Base-by-base conservation (phyloP, 176 grass and related monocot genomes). In the Melocanna baccifera region DNA sequence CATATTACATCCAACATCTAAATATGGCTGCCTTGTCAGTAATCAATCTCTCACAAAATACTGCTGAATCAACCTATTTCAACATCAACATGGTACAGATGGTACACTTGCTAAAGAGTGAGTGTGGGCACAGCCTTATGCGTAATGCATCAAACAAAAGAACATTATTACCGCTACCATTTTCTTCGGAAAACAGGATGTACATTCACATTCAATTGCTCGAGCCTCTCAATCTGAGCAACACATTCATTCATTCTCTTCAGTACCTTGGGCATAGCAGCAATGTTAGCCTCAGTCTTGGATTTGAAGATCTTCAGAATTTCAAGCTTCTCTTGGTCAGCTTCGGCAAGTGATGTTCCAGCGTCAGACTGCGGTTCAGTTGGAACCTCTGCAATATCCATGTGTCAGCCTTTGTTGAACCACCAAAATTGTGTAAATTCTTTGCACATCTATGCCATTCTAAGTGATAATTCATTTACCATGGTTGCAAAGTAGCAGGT, bases 141-240 rank as follows among this genome's bases (percentile, higher is more conserved):
- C 22, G 18, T 18, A 71, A 81, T 14, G 14, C 12, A 67, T 80
- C 22, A 66, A 36, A 58, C 19, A 62, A 39, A 79, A n/a, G 15
- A 16, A 26, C 12, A 16, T 32, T 36, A 16, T 2, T 18, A 50
- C 18, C 12, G n/a, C 32, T 90, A 73, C 70, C 19, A 4, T 70
- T 78, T 82, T 79, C 32, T 86, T 86, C 0, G 64, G 75, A 86
- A 93, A 75, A 75, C 20, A 65, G 70, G 85, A 71, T 76, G 66
- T 12, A 80, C 12, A 40, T 76, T 79, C 61, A 83, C 5, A 57
- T 65, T 71, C 50, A 41, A 20, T 4, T 69, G 30, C 47, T 81
- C 61, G 2, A 89, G 12, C 12, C 76, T 94, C 4, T 92, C 87
- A 6, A 65, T 41, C 3, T 28, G 66, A 14, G 65, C 52, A 59